phyloP scores from a whole-genome alignment of 2,329 filamentous ascomycete genomes.

The Sporothrix globosa region DNA sequence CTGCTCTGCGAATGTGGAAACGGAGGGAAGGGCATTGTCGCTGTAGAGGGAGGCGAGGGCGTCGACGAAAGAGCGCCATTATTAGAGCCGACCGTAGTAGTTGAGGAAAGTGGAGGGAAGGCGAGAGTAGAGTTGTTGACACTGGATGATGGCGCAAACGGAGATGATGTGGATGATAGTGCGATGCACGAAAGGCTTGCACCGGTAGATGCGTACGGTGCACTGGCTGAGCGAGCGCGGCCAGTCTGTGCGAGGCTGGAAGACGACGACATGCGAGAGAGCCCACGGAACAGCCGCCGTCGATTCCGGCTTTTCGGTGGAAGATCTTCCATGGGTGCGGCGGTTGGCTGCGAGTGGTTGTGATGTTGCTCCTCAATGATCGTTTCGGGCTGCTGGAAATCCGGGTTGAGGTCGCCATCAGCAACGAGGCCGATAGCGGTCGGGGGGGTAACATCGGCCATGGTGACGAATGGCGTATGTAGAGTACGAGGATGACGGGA shows the following conservation, averaged over 20 bases:
- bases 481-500: background rate
- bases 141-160: constrained; percentile 46
- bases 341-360: constrained; percentile 22
- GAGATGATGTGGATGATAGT: constrained; percentile 51
- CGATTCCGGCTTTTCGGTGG: constrained; percentile 53
- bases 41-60: constrained; percentile 39
- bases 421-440: background rate
- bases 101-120: constrained; percentile 41
- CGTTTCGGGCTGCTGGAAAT: constrained; percentile 35
- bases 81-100: constrained; percentile 37
- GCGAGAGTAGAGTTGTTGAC: constrained; percentile 34
- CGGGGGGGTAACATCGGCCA: background rate
- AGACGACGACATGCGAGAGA: constrained; percentile 82
- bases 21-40: constrained; percentile 43
- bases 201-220: constrained; percentile 63
- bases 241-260: constrained; percentile 68
- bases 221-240: constrained; percentile 67
- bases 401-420: constrained; percentile 6
- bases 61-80: background rate
- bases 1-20: constrained; percentile 18
- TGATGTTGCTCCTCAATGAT: constrained; percentile 29
- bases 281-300: constrained; percentile 69
- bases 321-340: constrained; percentile 32
- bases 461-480: background rate
- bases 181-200: constrained; percentile 58